Percentiles rank a stretch among this genome's conserved stretches.
Conservation (phyloP, 192 early-diverging fungal genomes). For the Entomortierella lignicola region DNA sequence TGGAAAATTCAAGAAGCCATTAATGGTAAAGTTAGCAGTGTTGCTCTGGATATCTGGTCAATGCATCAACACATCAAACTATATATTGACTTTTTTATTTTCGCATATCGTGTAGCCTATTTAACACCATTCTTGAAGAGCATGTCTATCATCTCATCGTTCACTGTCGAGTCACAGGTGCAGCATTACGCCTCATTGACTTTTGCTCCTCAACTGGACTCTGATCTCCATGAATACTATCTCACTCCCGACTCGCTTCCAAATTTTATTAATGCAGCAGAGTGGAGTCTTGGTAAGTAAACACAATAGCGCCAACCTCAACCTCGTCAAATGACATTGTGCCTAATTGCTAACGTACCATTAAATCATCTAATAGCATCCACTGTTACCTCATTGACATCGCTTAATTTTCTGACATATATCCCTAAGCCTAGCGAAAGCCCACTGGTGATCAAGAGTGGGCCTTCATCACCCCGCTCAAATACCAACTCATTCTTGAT, state of each 20-base stretch:
- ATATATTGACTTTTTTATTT: no score
- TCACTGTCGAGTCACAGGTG: slow-evolving; percentile 86
- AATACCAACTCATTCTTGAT: slow-evolving; percentile 87
- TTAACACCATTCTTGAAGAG: slow-evolving; percentile 79
- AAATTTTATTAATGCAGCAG: slow-evolving; percentile 94
- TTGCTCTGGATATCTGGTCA: background rate
- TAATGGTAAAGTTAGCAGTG: slow-evolving; percentile 50
- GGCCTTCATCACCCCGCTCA: slow-evolving; percentile 55
- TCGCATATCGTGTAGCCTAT: slow-evolving; percentile 42
- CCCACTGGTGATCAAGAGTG: slow-evolving; percentile 77
- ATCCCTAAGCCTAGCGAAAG: slow-evolving; percentile 74
- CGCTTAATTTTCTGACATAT: slow-evolving; percentile 93
- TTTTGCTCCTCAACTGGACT: slow-evolving; percentile 67
- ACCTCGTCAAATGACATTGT: no score
- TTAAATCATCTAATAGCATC: slow-evolving; percentile 70
- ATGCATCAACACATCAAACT: background rate
- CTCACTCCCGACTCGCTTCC: slow-evolving; percentile 80
- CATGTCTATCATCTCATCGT: slow-evolving; percentile 74
- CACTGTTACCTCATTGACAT: slow-evolving; percentile 80
- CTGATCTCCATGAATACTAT: slow-evolving; percentile 53
- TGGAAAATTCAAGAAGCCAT: slow-evolving; percentile 90
- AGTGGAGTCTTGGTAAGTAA: slow-evolving; percentile 89
- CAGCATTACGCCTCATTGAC: slow-evolving; percentile 87
- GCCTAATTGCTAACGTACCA: no score
- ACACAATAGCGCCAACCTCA: background rate